A percentile compares a stretch with the other conserved stretches of the same genome.
Evolutionary conservation across 192 early-diverging fungal species (phyloP).

Genomic region (Mortierella hygrophila): DNA sequence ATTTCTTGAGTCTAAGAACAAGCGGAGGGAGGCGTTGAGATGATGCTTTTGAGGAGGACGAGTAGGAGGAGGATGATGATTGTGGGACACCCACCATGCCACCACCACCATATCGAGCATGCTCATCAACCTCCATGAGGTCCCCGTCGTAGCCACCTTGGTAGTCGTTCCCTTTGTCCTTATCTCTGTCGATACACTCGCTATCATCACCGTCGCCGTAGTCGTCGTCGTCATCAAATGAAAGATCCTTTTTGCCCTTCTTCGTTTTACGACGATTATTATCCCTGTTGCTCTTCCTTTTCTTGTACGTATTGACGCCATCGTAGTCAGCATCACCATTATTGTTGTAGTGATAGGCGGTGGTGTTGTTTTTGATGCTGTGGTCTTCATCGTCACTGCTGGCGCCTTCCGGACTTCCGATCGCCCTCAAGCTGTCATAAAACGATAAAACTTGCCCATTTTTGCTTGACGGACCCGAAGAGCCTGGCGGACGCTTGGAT

Average conservation of each 20-base stretch:
- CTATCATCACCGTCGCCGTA: background rate
- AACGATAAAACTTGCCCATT: slow-evolving; percentile 56
- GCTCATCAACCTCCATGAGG: background rate
- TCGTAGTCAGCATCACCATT: background rate
- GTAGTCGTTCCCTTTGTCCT: background rate
- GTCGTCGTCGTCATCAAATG: background rate
- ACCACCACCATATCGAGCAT: background rate
- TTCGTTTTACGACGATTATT: background rate
- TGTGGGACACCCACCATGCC: background rate
- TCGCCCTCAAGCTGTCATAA: slow-evolving; percentile 46
- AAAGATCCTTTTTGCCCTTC: background rate
- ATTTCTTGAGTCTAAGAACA: slow-evolving; percentile 52
- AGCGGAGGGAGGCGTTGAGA: slow-evolving; percentile 28
- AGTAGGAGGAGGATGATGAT: background rate
- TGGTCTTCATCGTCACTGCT: background rate
- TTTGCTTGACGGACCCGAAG: slow-evolving; percentile 32
- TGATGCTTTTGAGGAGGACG: slow-evolving; percentile 19
- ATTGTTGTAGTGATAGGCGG: background rate
- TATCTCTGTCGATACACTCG: slow-evolving; percentile 3
- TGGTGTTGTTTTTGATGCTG: background rate
- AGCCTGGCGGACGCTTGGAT: slow-evolving; percentile 50
- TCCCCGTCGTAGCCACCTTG: background rate
- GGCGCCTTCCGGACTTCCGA: slow-evolving; percentile 29
- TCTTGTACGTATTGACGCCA: background rate
- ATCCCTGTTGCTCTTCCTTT: background rate